Evolutionary conservation across 495 filamentous ascomycete genomes (phyloP), one percentile per base, ranked within the genome.

Genomic region (Daldinia decipiens): DNA sequence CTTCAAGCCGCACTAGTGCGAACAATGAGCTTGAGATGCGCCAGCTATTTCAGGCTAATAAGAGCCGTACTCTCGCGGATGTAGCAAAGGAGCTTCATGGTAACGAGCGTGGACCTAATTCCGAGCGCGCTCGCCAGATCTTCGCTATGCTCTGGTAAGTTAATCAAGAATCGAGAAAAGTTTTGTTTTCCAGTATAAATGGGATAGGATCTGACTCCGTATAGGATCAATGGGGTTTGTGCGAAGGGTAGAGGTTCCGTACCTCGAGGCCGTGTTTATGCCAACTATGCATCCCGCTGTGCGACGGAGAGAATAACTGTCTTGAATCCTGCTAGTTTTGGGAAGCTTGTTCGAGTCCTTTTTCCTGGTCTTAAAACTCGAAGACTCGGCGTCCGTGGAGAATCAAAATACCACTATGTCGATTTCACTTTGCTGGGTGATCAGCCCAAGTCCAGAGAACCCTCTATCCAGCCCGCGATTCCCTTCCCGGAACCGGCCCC

Each of bases 331-430:
- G 95, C 95, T 5, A 98, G 94, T 5, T 99, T 99, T 81, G 95
- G 95, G 34, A 99, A 99, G 77, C 87, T 98, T 27, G 95, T 99
- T 27, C 88, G 96, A 11, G 94, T 98, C 31, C 92, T 98, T 40
- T 99, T 98, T 68, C 95, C 94, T 1, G 94, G 93, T 50, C 88
- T 99, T 17, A 94, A 96, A 76, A 98, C 95, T 11, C 87, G 95
- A 40, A 86, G 95, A 55, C 84, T 99, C 12, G 95, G 95, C 50
- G 93, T 98, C 43, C 89, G 95, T 21, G 96, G 96, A 45, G 94
- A 98, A 80, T 98, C 96, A 5, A 99, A 99, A 78, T 99, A 99
- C 78, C 96, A 99, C 75, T 99, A 99, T 75, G 93, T 95, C 50
- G 92, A 95, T 76, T 89, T 97, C 76, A 88, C 87, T 2, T 84